These are phyloP conservation scores for Alternaria consortialis DNA, from an alignment of 2,329 filamentous ascomycete genomes.

Conservation along the genomic window DNA sequence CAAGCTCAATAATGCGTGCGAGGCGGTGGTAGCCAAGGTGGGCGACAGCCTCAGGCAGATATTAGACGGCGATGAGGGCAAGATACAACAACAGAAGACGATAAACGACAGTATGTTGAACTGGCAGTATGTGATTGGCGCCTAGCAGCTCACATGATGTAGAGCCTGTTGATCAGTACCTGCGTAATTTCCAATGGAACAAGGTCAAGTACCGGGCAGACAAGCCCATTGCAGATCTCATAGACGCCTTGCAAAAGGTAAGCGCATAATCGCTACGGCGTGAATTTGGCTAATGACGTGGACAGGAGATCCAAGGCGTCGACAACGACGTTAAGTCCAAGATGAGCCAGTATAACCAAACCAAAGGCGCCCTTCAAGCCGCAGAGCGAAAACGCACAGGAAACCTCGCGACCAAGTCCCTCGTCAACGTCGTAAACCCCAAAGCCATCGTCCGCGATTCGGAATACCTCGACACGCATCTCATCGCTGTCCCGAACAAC, in stretches of 20 bases:
- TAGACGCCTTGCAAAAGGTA: constrained; percentile 89
- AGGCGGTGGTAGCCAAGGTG: constrained; percentile 86
- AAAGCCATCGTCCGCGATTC: constrained; percentile 79
- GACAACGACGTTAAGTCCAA: constrained; percentile 97
- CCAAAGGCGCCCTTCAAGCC: constrained; percentile 83
- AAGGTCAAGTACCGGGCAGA: constrained; percentile 97
- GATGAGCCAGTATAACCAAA: constrained; percentile 90
- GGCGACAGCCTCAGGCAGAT: constrained; percentile 84
- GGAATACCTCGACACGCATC: constrained; percentile 95
- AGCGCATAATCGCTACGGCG: background rate
- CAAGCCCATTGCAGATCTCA: constrained; percentile 85
- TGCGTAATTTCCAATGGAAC: constrained; percentile 92
- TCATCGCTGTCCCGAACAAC: constrained; percentile 84
- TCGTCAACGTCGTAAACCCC: constrained; percentile 87
- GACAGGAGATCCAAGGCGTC: constrained; percentile 83
- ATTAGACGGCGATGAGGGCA: constrained; percentile 83
- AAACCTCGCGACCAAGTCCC: constrained; percentile 92
- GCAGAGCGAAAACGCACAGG: constrained; percentile 91
- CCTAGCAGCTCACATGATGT: constrained; percentile 20
- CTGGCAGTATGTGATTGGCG: background rate
- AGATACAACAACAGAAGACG: constrained; percentile 85
- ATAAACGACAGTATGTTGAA: constrained; percentile 80
- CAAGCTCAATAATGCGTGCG: constrained; percentile 83
- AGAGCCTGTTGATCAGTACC: constrained; percentile 97
- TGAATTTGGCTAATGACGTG: background rate